These are phyloP conservation scores for Yamadazyma friedrichii DNA, from an alignment of 1,139 yeast species.

Conservation along the genomic window DNA sequence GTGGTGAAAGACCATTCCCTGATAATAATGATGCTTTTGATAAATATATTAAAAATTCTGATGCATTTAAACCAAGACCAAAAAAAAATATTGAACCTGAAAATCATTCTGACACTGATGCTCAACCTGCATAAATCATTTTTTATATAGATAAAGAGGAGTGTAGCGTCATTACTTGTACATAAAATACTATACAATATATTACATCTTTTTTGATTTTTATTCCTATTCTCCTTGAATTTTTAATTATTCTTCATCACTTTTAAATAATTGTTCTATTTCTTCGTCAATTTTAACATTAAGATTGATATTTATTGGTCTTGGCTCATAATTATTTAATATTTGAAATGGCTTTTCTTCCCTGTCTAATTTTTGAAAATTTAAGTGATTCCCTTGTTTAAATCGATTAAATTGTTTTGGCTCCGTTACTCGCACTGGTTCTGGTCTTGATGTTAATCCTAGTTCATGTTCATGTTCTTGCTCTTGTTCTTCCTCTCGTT, in stretches of 20 bases:
- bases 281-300: conserved; percentile 3
- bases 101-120: conserved; percentile 4
- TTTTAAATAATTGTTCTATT: conserved; percentile 6
- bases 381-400: background rate
- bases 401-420: too few species aligned
- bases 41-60: conserved; percentile 59
- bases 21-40: conserved; percentile 81
- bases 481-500: background rate
- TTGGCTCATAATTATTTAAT: background rate
- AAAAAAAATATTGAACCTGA: conserved; percentile 6
- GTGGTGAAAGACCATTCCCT: conserved; percentile 76
- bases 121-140: conserved; percentile 5
- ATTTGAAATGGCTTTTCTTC: conserved; percentile 1
- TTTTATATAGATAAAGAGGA: background rate
- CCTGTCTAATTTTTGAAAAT: background rate
- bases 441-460: background rate
- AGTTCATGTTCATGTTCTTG: background rate
- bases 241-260: conserved; percentile 1
- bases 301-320: background rate
- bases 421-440: too few species aligned
- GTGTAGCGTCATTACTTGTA: conserved; percentile 2
- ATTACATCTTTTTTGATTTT: background rate
- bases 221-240: too few species aligned
- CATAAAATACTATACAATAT: conserved; percentile 5
- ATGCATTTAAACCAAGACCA: conserved; percentile 32